Base-by-base conservation (phyloP, 331 rosid genomes). In the Quercus lobata region DNA sequence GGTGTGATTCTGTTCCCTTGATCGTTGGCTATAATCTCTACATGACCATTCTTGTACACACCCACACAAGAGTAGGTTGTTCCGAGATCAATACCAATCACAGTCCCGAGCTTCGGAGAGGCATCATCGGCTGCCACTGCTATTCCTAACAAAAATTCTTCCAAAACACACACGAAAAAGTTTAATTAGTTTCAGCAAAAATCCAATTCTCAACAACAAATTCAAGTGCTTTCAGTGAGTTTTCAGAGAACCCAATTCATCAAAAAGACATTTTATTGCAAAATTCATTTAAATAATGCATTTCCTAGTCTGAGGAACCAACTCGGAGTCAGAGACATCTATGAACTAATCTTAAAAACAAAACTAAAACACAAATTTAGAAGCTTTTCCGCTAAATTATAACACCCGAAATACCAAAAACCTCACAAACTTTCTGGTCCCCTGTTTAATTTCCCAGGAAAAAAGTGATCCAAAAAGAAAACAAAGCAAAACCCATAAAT, bases 1-100 rank as follows among this genome's bases (percentile, higher is more conserved):
- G 91, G 90, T 44, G 91, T 89, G 72, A 87, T 85, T 78, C 91
- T 82, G 54, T 89, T 89, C 24, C 93, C 91, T 55, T 90, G 91
- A 19, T 90, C 93, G 55, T 87, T 87, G 41, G 88, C 91, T 82
- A 90, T 85, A 21, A 89, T 87, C 75, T 89, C 88, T 10, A 87
- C 91, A 9, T 79, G 82, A 32, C 79, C 91, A 15, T 83, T 87
- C 83, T 78, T 83, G 83, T 87, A 89, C 30, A 87, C 87, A 19
- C 84, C 93, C 78, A 89, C 88, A 71, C 91, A 87, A 0, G 89
- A 84, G 52, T 89, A 89, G 7, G 90, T 89, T 0, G 90, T 89
- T 21, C 89, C 92, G 15, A 89, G 85, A 87, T 89, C 91, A 30
- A 89, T 87, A 41, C 91, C 88, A 15, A 90, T 86, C 58, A 88